Evolutionary conservation across 495 filamentous ascomycete genomes (phyloP).

Genomic region (Apodospora peruviana): DNA sequence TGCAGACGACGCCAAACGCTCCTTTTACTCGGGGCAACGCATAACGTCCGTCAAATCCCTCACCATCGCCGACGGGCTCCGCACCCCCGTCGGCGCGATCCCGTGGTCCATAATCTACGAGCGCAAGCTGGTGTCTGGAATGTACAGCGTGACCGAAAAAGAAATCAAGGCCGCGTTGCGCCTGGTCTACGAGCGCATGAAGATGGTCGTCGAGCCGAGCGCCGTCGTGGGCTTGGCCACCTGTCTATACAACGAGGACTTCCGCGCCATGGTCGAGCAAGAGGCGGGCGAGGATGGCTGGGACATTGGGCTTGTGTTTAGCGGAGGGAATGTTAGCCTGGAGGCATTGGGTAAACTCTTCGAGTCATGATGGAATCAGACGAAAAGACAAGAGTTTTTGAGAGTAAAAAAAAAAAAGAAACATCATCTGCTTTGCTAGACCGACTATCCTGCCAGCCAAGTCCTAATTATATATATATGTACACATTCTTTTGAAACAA

Average conservation of each 20-base stretch:
- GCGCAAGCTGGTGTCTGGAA: constrained; percentile 58
- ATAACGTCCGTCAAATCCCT: constrained; percentile 63
- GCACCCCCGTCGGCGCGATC: constrained; percentile 72
- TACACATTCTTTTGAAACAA: constrained; percentile 5
- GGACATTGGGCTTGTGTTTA: constrained; percentile 84
- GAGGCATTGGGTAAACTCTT: constrained; percentile 70
- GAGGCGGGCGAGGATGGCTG: constrained; percentile 71
- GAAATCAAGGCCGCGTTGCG: constrained; percentile 74
- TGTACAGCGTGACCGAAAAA: constrained; percentile 75
- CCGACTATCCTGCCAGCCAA: not conserved
- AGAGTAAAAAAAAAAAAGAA: not conserved
- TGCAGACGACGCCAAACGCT: constrained; percentile 74
- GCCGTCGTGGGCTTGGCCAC: constrained; percentile 80
- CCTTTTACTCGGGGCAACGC: constrained; percentile 55
- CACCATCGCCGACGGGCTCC: constrained; percentile 86
- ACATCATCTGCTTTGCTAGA: too few species aligned
- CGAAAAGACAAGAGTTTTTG: not conserved
- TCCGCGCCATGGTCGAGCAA: constrained; percentile 60
- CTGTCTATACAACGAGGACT: constrained; percentile 79
- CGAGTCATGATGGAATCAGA: not conserved
- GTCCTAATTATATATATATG: constrained; percentile 11
- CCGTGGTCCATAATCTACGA: constrained; percentile 83
- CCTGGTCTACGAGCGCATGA: constrained; percentile 82
- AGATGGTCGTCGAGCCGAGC: constrained; percentile 88
- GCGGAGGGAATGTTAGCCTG: constrained; percentile 85